Evolutionary conservation across 2,329 filamentous ascomycete genomes (phyloP).

Genomic region (Penicillium sp.): DNA sequence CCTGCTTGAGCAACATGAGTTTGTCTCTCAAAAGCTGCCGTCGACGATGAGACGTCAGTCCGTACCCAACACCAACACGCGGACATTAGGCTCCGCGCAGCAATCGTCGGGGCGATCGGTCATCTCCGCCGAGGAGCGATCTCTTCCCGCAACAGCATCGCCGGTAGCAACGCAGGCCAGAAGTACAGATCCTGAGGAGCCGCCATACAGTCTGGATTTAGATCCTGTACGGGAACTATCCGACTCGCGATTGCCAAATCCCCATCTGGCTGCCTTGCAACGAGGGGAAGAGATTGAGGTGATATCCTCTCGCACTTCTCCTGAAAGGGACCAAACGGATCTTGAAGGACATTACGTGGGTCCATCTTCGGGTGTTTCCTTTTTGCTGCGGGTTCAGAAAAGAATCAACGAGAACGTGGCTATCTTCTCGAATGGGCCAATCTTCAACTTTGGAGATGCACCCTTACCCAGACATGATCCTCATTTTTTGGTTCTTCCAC

Average conservation of each 20-base stretch:
- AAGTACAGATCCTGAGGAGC: neutral
- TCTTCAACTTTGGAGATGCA: slow-evolving; percentile 48
- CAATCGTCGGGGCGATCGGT: neutral
- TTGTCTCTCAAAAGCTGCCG: slow-evolving; percentile 4
- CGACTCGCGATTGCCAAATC: neutral
- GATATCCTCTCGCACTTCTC: neutral
- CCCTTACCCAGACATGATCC: neutral
- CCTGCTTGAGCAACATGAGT: slow-evolving; percentile 31
- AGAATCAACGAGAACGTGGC: slow-evolving; percentile 29
- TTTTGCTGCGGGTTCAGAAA: slow-evolving; percentile 54
- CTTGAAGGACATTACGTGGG: slow-evolving; percentile 48
- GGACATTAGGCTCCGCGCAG: neutral
- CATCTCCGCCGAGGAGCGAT: neutral
- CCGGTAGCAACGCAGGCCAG: neutral
- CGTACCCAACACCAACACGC: neutral
- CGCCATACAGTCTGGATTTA: neutral
- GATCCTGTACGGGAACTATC: neutral
- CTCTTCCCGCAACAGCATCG: neutral
- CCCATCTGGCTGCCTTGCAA: neutral
- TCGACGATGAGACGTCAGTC: neutral
- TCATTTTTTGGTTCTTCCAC: neutral
- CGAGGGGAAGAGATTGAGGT: neutral
- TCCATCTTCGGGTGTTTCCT: slow-evolving; percentile 51
- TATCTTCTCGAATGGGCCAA: slow-evolving; percentile 45
- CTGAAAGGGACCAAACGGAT: neutral